Evolutionary conservation across 2,329 filamentous ascomycete species (phyloP).

Genomic region (Penicillium sp.): DNA sequence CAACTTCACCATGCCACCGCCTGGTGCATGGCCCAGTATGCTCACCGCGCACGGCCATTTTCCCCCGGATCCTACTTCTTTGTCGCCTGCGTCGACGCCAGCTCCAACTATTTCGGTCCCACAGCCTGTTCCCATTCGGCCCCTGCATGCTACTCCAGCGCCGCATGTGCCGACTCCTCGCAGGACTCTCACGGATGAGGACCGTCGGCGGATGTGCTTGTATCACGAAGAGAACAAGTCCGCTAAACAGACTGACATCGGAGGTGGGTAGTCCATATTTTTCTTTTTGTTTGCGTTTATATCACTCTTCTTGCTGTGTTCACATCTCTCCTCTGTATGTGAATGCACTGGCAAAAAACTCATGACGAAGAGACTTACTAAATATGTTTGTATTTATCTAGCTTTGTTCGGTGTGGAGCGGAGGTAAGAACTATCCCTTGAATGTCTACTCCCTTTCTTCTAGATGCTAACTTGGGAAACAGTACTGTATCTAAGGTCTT

Average conservation of each 20-base stretch:
- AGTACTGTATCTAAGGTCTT: conserved; percentile 99
- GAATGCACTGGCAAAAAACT: neutral
- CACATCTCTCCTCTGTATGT: neutral
- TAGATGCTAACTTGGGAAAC: conserved; percentile 13
- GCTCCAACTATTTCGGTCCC: conserved; percentile 45
- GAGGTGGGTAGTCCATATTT: conserved; percentile 52
- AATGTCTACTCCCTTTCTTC: neutral
- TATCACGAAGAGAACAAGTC: conserved; percentile 87
- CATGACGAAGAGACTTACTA: neutral
- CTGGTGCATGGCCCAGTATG: conserved; percentile 68
- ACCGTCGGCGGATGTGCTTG: conserved; percentile 88
- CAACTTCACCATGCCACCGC: conserved; percentile 67
- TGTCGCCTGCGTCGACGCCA: conserved; percentile 55
- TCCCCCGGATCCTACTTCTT: conserved; percentile 57
- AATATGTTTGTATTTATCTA: conserved; percentile 27
- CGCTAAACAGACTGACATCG: conserved; percentile 94
- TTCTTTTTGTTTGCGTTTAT: neutral
- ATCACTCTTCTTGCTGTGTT: neutral
- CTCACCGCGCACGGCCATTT: conserved; percentile 67
- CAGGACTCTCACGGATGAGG: conserved; percentile 85
- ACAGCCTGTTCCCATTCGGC: conserved; percentile 43
- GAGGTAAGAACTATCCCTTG: conserved; percentile 60
- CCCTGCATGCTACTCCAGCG: conserved; percentile 28
- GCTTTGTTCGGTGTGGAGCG: conserved; percentile 92
- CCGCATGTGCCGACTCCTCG: conserved; percentile 60